Evolutionary conservation across 768 basidiomycete species (phyloP).

Genomic region (Boletus pseudopeckii): DNA sequence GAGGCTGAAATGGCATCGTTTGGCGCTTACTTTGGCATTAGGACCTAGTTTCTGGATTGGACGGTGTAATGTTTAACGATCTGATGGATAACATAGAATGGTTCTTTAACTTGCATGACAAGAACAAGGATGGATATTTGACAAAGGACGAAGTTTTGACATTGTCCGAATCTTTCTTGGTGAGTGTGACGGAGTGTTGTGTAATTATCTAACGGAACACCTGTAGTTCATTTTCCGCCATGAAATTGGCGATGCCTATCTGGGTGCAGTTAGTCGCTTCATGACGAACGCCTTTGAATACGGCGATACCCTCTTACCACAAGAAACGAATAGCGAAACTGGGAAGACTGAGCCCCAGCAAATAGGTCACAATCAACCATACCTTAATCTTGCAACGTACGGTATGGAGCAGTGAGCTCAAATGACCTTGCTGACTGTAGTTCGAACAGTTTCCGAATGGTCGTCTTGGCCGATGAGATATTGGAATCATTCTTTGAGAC

Average conservation of each 20-base stretch:
- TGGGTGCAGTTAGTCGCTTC: conserved; percentile 94
- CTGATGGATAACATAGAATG: conserved; percentile 98
- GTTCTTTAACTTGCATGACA: conserved; percentile 96
- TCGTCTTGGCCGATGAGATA: conserved; percentile 93
- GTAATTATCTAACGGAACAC: conserved; percentile 2
- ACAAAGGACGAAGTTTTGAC: conserved; percentile 97
- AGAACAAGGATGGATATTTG: conserved; percentile 92
- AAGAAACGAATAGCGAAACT: conserved; percentile 28
- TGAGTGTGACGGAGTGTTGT: conserved; percentile 27
- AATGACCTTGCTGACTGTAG: conserved; percentile 8
- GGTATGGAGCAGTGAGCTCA: conserved; percentile 18
- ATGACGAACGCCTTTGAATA: conserved; percentile 99
- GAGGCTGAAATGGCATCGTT: neutral
- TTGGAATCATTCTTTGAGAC: conserved; percentile 96
- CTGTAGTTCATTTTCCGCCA: conserved; percentile 94
- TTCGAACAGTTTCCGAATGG: conserved; percentile 86
- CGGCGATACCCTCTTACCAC: conserved; percentile 84
- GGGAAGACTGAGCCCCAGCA: conserved; percentile 42
- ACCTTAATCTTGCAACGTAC: conserved; percentile 87
- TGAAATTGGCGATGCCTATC: conserved; percentile 93
- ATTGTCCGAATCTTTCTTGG: conserved; percentile 89
- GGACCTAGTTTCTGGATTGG: conserved; percentile 87
- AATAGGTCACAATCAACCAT: conserved; percentile 78
- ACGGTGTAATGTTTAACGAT: conserved; percentile 93
- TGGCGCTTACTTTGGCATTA: conserved; percentile 31